Base-by-base conservation (phyloP, 345 rosid species). In the Gossypium longicalyx region DNA sequence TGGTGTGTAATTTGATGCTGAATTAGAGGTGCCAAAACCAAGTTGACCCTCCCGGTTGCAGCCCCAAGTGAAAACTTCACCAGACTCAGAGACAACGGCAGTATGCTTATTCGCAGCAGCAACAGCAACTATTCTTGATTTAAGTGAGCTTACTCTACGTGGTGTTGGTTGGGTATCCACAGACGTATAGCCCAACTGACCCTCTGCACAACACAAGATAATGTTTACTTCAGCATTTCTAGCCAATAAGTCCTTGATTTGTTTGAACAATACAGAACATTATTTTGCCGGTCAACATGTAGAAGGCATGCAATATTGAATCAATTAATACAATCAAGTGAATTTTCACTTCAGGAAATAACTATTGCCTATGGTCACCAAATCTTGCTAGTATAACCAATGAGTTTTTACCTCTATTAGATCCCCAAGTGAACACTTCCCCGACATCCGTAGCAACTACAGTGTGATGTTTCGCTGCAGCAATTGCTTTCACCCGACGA, bases 31-130 rank as follows among this genome's bases (percentile, higher is more conserved):
- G 52, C 99, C 99, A 81, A 93, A 94, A 80, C 99, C 99, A 27
- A 95, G 99, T 74, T 95, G 99, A 69, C 98, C 98, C 85, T 91
- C 98, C 81, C 87, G 83, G 70, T 95, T 95, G 87, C 91, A 90
- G 65, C 99, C 99, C 98, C 99, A 95, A 34, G 99, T 95, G 86
- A 87, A 91, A 72, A 93, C 96, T 86, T 95, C 98, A 72, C 98
- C 96, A 63, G 88, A 87, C 43, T 89, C 94, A 0, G 97, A 92
- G 80, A 93, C 93, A 78, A 86, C 98, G n/a, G 96, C 97, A 11
- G 94, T 90, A 77, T 95, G 98, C 73, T 95, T 93, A 80, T 95
- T 95, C 75, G 97, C 96, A 2, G 98, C 99, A 71, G 98, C 91
- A 81, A 95, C 98, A 82, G 93, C 90, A 80, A 91, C 85, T 76